Base-by-base conservation (phyloP, 2,329 filamentous ascomycete genomes). In the Blumeriella jaapii region DNA sequence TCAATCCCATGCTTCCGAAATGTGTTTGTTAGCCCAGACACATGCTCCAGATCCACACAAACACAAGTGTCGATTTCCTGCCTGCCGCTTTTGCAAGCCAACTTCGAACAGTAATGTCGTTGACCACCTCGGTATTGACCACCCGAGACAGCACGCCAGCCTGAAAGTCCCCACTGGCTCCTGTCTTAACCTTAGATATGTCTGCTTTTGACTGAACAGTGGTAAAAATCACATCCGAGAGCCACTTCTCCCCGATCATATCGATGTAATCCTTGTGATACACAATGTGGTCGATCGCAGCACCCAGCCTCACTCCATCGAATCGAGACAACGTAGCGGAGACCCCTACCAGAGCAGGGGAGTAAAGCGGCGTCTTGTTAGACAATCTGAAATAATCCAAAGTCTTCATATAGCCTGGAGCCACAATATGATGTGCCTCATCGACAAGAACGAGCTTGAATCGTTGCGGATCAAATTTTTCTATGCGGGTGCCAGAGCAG, bases 371-470 rank as follows among this genome's bases (percentile, higher is more conserved):
- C 31, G 61, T 50, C 36, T 73, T 59, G n/a, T n/a, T n/a, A 9
- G 66, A 63, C 45, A 93, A 68, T 0, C 78, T 74, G 55, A 98
- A 93, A 57, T 96, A 75, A n/a, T 69, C 64, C 30, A 98, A 63
- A 0, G 77, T 69, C 26, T 71, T 68, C 42, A 93, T 66, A 53
- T 96, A 96, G 6, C 77, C 75, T 2, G 74, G 68, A 1, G 91
- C 82, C 28, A 95, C 87, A 34, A 96, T 93, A 58, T 98, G 91
- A 56, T 98, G 91, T 4, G 89, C 91, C 60, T 98, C 91, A 46
- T 98, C 91, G 3, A 98, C 89, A 2, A 98, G 68, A 0, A 98
- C 64, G 0, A 98, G 72, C 59, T 98, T 98, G 65, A 89, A 96
- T 6, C 64, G 65, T 0, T 58, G 59, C 0, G 86, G 82, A 46